Percentiles rank a stretch among this genome's conserved stretches.
Evolutionary conservation across 2,329 filamentous ascomycete species (phyloP).

Genomic region (Colletotrichum nymphaeae): DNA sequence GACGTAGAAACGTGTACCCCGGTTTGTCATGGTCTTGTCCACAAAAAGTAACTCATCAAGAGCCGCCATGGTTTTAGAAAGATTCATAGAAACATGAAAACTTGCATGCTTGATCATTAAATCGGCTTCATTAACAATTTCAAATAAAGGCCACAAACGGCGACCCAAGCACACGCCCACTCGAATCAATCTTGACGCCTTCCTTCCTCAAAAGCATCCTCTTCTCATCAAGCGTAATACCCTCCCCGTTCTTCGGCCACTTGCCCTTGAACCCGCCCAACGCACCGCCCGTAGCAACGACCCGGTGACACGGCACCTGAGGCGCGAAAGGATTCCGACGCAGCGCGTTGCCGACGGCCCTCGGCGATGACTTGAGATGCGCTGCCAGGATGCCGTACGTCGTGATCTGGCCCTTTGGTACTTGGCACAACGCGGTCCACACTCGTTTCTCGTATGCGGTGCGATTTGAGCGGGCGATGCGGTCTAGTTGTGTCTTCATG

Average conservation of each 20-base stretch:
- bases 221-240: constrained; percentile 73
- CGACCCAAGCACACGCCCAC: constrained; percentile 70
- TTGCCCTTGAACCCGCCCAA: constrained; percentile 92
- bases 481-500: constrained; percentile 54
- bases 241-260: constrained; percentile 82
- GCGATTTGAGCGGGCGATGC: constrained; percentile 56
- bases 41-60: not conserved
- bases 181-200: constrained; percentile 72
- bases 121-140: not conserved
- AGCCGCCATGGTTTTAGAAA: no score
- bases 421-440: constrained; percentile 79
- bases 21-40: not conserved
- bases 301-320: constrained; percentile 83
- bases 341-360: constrained; percentile 83
- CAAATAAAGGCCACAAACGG: constrained; percentile 58
- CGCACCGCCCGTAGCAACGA: constrained; percentile 79
- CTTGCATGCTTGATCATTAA: not conserved
- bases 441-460: constrained; percentile 72
- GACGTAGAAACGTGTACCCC: not conserved
- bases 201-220: constrained; percentile 69
- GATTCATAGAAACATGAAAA: not conserved
- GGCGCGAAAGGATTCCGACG: constrained; percentile 86
- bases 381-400: constrained; percentile 81
- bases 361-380: constrained; percentile 76
- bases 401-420: constrained; percentile 79